Conservation (phyloP, 768 basidiomycete genomes). For the Phylloporus rhodoxanthus region DNA sequence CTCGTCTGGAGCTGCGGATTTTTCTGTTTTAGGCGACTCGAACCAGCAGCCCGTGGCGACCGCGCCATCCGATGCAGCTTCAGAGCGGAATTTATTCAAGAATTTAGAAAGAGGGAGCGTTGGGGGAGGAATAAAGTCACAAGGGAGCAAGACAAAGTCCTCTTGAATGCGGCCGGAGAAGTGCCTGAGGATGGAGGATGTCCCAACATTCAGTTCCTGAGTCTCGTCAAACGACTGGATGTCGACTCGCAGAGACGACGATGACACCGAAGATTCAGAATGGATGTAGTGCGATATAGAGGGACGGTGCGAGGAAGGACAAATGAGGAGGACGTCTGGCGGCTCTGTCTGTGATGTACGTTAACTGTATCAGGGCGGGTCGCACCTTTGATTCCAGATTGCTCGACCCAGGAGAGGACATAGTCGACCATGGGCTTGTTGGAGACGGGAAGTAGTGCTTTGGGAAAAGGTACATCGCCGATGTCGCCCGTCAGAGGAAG, state of each 20-base stretch:
- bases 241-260: conserved; percentile 65
- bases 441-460: conserved; percentile 81
- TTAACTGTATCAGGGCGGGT: neutral
- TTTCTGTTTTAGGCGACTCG: conserved; percentile 44
- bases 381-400: conserved; percentile 77
- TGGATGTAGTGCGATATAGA: conserved; percentile 80
- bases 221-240: conserved; percentile 78
- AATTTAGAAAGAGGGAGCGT: conserved; percentile 62
- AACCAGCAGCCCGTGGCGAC: conserved; percentile 69
- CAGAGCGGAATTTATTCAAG: conserved; percentile 77
- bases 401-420: conserved; percentile 78
- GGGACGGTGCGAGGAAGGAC: conserved; percentile 68
- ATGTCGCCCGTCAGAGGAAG: conserved; percentile 69
- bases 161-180: conserved; percentile 70
- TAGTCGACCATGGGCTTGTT: conserved; percentile 87
- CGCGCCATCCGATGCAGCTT: conserved; percentile 55
- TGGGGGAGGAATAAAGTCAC: conserved; percentile 82
- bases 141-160: conserved; percentile 87
- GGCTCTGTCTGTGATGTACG: conserved; percentile 7
- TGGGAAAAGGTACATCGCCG: conserved; percentile 79
- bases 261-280: conserved; percentile 59
- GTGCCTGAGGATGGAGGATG: conserved; percentile 69
- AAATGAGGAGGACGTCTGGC: conserved; percentile 81
- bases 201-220: conserved; percentile 58
- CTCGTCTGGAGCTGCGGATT: conserved; percentile 54